A percentile compares a stretch with the other conserved stretches of the same genome.
These are phyloP conservation scores for Mycena amicta DNA, from an alignment of 768 basidiomycete genomes.

Conservation along the genomic window DNA sequence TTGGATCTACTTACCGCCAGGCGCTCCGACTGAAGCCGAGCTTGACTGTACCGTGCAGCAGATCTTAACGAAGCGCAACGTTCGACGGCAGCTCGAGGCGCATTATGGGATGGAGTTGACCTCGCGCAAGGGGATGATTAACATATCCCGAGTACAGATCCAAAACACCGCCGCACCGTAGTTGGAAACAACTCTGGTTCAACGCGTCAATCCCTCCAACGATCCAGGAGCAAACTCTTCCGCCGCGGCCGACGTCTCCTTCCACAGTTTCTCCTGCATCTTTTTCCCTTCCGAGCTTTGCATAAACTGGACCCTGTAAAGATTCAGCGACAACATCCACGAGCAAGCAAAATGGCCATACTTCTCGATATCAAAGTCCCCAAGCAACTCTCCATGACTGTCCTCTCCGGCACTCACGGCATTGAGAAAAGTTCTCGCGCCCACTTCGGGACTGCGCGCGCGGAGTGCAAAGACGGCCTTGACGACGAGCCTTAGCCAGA, in stretches of 20 bases:
- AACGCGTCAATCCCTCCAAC: constrained; percentile 6
- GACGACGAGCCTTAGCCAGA: background rate
- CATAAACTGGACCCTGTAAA: constrained; percentile 9
- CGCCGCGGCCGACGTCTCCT: constrained; percentile 13
- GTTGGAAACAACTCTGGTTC: background rate
- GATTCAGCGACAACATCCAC: background rate
- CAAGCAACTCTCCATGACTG: constrained; percentile 20
- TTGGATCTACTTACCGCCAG: too few species aligned
- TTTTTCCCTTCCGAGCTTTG: constrained; percentile 13
- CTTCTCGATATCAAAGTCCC: constrained; percentile 10
- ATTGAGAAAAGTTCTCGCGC: constrained; percentile 15
- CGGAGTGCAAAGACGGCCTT: background rate
- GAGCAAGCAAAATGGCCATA: constrained; percentile 2
- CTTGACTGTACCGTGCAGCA: too few species aligned
- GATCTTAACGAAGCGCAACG: too few species aligned
- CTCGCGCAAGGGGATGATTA: too few species aligned
- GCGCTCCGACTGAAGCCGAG: too few species aligned
- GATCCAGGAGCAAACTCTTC: constrained; percentile 13
- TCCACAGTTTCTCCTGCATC: constrained; percentile 19
- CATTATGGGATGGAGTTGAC: too few species aligned
- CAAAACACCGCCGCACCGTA: too few species aligned
- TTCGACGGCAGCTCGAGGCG: too few species aligned
- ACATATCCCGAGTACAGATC: too few species aligned
- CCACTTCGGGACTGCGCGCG: constrained; percentile 18
- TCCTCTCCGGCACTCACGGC: constrained; percentile 18